phyloP scores from a whole-genome alignment of 805 yeast genomes.

The Kuraishia borneana region DNA sequence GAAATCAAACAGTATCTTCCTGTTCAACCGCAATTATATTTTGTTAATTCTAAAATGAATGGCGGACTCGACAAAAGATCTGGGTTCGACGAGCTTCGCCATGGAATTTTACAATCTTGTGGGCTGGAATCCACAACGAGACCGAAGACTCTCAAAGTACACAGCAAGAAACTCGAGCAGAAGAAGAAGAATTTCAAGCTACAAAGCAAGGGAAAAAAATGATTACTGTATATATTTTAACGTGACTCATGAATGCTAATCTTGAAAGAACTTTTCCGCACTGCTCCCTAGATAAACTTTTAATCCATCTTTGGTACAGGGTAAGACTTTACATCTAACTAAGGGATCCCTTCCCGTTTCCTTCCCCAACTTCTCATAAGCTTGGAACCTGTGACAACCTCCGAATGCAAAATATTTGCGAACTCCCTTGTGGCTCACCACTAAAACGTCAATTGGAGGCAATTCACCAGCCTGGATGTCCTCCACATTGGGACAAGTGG shows the following conservation, averaged over 20 bases:
- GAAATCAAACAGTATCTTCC: constrained; percentile 20
- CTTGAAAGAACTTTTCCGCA: constrained; percentile 36
- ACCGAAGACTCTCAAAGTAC: constrained; percentile 7
- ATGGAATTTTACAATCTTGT: constrained; percentile 41
- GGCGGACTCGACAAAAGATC: constrained; percentile 23
- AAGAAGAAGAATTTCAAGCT: constrained; percentile 1
- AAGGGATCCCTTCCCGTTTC: constrained; percentile 14
- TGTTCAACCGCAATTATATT: constrained; percentile 28
- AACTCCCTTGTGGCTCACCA: constrained; percentile 52
- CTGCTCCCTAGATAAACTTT: constrained; percentile 63
- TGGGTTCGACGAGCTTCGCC: constrained; percentile 45
- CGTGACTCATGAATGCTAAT: constrained; percentile 3
- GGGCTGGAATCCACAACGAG: constrained; percentile 16
- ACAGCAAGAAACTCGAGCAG: constrained; percentile 6
- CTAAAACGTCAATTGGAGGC: constrained; percentile 75
- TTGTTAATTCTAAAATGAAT: constrained; percentile 38
- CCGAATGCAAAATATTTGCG: constrained; percentile 74
- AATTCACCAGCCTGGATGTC: constrained; percentile 48
- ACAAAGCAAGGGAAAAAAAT: constrained; percentile 2
- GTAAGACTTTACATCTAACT: constrained; percentile 65
- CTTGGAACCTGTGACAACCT: constrained; percentile 85
- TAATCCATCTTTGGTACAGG: constrained; percentile 63
- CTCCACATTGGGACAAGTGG: constrained; percentile 37
- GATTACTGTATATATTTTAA: not conserved
- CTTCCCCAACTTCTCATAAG: constrained; percentile 50